These are phyloP conservation scores for Botrytis sinoallii DNA, from an alignment of 2,329 filamentous ascomycete genomes.

Conservation along the genomic window DNA sequence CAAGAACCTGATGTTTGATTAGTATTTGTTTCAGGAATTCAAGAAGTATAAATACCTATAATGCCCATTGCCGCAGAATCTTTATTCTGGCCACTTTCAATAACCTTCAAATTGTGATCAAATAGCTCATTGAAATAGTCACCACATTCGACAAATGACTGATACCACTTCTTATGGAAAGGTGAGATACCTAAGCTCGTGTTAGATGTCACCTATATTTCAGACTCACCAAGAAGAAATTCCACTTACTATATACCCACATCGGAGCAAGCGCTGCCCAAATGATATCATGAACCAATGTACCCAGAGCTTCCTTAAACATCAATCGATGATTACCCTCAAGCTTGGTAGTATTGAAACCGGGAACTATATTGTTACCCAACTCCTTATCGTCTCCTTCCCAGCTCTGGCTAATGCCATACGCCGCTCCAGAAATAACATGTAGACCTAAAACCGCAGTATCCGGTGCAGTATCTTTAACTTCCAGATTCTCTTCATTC, in stretches of 20 bases:
- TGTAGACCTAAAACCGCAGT: slow-evolving; percentile 61
- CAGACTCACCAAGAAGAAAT: background rate
- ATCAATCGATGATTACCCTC: slow-evolving; percentile 27
- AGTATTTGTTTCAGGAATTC: slow-evolving; percentile 41
- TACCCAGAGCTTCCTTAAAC: background rate
- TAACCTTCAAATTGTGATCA: slow-evolving; percentile 17
- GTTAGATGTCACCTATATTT: background rate
- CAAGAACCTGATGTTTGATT: slow-evolving; percentile 40
- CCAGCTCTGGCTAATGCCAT: slow-evolving; percentile 60
- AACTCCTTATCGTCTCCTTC: slow-evolving; percentile 51
- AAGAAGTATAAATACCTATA: slow-evolving; percentile 43
- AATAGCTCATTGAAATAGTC: background rate
- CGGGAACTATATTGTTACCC: slow-evolving; percentile 30
- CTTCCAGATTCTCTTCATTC: slow-evolving; percentile 44
- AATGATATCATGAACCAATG: background rate
- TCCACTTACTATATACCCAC: background rate
- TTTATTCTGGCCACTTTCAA: slow-evolving; percentile 29
- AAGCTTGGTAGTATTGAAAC: slow-evolving; percentile 33
- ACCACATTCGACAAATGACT: background rate
- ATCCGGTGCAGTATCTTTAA: slow-evolving; percentile 58
- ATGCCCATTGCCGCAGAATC: slow-evolving; percentile 43
- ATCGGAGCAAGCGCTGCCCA: background rate
- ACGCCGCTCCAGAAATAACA: slow-evolving; percentile 67
- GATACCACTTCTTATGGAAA: slow-evolving; percentile 1
- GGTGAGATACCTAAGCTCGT: background rate